phyloP scores from a whole-genome alignment of 2,329 filamentous ascomycete species.

The Neodidymelliopsis sp. region DNA sequence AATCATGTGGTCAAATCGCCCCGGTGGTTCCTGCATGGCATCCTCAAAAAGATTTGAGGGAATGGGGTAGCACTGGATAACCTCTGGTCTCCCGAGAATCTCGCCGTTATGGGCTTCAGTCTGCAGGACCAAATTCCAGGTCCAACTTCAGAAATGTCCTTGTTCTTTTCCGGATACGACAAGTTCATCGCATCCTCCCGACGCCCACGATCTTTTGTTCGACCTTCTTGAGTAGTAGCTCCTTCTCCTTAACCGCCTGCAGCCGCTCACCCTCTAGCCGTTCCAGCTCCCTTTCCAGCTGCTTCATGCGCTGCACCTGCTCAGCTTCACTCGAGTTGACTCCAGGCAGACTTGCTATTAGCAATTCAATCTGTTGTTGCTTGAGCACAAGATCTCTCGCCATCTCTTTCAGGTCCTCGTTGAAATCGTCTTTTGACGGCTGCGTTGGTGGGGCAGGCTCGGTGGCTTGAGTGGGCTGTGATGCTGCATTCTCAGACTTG shows the following conservation, averaged over 20 bases:
- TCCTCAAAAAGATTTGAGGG: no score
- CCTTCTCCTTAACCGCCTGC: slow-evolving; percentile 52
- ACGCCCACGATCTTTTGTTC: slow-evolving; percentile 55
- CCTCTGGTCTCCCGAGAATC: no score
- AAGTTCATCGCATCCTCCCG: slow-evolving; percentile 25
- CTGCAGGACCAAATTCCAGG: not conserved
- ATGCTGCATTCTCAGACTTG: slow-evolving; percentile 28
- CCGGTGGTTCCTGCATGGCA: no score
- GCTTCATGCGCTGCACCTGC: slow-evolving; percentile 68
- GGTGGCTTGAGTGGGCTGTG: slow-evolving; percentile 22
- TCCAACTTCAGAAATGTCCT: not conserved
- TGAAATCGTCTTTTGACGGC: slow-evolving; percentile 58
- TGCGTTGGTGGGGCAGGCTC: slow-evolving; percentile 21
- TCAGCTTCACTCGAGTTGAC: slow-evolving; percentile 80
- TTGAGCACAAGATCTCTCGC: slow-evolving; percentile 79
- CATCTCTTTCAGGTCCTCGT: slow-evolving; percentile 73
- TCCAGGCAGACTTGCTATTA: slow-evolving; percentile 78
- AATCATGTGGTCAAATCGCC: no score
- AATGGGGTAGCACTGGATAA: no score
- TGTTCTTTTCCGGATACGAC: no score
- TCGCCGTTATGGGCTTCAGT: no score
- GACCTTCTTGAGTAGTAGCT: slow-evolving; percentile 53
- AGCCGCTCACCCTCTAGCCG: slow-evolving; percentile 52
- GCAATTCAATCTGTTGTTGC: slow-evolving; percentile 81
- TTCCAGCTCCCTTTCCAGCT: slow-evolving; percentile 54